These are phyloP conservation scores for Nymphaea thermarum DNA, from an alignment of 164 flowering plant species.

Conservation along the genomic window DNA sequence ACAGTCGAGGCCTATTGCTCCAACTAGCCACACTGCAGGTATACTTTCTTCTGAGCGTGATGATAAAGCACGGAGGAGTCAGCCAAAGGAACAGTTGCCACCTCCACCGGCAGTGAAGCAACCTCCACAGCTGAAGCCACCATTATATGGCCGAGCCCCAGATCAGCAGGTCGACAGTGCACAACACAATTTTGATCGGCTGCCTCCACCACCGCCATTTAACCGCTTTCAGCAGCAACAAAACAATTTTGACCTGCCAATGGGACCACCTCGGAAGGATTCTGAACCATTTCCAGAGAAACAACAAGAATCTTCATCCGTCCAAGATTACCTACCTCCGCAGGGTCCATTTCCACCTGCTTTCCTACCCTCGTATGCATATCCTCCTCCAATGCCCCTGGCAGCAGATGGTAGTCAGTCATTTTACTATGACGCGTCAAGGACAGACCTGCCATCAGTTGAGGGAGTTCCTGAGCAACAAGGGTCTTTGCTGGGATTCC, in stretches of 20 bases:
- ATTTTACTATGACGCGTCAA: conserved; percentile 43
- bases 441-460: conserved; percentile 30
- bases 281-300: conserved; percentile 40
- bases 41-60: conserved; percentile 39
- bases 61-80: conserved; percentile 39
- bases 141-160: conserved; percentile 24
- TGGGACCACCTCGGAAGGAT: conserved; percentile 26
- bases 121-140: conserved; percentile 3
- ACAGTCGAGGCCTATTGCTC: conserved; percentile 36
- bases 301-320: conserved; percentile 23
- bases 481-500: conserved; percentile 55
- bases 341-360: conserved; percentile 38
- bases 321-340: conserved; percentile 30
- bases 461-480: conserved; percentile 46
- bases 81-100: conserved; percentile 31
- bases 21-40: conserved; percentile 39
- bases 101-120: conserved; percentile 21
- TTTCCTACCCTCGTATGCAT: conserved; percentile 40
- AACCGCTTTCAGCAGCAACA: conserved; percentile 37
- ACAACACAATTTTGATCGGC: conserved; percentile 35
- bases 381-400: conserved; percentile 13
- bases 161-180: conserved; percentile 22
- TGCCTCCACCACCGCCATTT: conserved; percentile 6
- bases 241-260: conserved; percentile 28
- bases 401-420: conserved; percentile 52